Evolutionary conservation across 768 basidiomycete species (phyloP).

Genomic region (Tephrocybe sp.): DNA sequence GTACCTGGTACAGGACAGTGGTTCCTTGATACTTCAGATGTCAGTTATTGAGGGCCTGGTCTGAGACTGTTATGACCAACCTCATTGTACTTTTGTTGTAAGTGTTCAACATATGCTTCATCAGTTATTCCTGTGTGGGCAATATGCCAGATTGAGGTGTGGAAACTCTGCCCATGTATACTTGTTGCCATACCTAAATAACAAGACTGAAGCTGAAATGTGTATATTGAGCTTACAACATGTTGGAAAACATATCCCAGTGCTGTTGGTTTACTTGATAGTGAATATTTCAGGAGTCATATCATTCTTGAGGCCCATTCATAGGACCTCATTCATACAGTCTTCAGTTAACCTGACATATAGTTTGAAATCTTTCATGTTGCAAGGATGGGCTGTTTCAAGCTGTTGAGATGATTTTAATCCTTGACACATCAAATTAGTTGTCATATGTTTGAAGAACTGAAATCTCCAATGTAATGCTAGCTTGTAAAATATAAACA

Average conservation of each 20-base stretch:
- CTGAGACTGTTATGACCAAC: conserved; percentile 36
- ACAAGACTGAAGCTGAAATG: neutral
- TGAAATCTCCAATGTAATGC: conserved; percentile 18
- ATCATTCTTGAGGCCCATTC: conserved; percentile 67
- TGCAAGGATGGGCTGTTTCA: conserved; percentile 74
- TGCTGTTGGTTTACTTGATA: conserved; percentile 53
- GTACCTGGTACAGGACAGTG: conserved; percentile 60
- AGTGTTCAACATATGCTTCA: conserved; percentile 52
- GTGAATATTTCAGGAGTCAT: conserved; percentile 60
- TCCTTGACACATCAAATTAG: conserved; percentile 3
- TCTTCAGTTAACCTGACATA: conserved; percentile 65
- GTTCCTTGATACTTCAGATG: conserved; percentile 62
- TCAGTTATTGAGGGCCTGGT: conserved; percentile 9
- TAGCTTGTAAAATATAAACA: neutral
- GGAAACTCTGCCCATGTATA: conserved; percentile 70
- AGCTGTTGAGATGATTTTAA: conserved; percentile 6
- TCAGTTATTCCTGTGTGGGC: conserved; percentile 61
- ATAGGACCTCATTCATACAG: conserved; percentile 68
- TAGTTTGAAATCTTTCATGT: conserved; percentile 81
- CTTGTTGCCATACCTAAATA: conserved; percentile 31
- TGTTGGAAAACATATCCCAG: conserved; percentile 60
- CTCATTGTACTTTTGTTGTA: conserved; percentile 57
- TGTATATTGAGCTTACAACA: conserved; percentile 51
- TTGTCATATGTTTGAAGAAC: conserved; percentile 42
- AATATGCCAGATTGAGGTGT: conserved; percentile 80